These are phyloP conservation scores for Pachyrhizus erosus DNA, from an alignment of 306 rosid genomes.

Conservation along the genomic window DNA sequence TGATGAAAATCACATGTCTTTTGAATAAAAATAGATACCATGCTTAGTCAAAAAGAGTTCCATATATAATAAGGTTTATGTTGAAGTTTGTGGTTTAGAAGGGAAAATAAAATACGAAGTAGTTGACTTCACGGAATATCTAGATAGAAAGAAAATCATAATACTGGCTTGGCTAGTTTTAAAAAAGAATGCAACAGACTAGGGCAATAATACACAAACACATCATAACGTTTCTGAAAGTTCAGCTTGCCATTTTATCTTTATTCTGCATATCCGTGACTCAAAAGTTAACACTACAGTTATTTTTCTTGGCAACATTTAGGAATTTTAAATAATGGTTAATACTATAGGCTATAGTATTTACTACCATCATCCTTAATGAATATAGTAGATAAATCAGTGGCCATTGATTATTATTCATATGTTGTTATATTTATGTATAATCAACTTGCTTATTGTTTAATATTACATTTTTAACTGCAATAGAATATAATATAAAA, in stretches of 20 bases:
- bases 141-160: constrained; percentile 2
- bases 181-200: neutral
- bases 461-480: neutral
- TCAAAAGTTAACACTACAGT: neutral
- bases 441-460: neutral
- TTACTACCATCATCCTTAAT: neutral
- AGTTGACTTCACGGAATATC: constrained; percentile 7
- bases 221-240: neutral
- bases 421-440: neutral
- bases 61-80: neutral
- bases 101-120: neutral
- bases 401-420: too few relatives aligned
- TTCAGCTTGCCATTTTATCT: neutral
- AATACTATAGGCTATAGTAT: neutral
- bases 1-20: neutral
- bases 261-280: neutral
- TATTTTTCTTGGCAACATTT: neutral
- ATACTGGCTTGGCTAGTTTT: neutral
- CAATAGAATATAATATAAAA: neutral
- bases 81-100: constrained; percentile 21
- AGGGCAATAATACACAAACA: neutral
- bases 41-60: constrained; percentile 43
- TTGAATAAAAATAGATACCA: neutral
- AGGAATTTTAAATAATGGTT: neutral
- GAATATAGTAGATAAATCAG: too few relatives aligned